Evolutionary conservation across 192 early-diverging fungal genomes (phyloP), one percentile per base, ranked within the genome.

Genomic region (Backusella luteola): DNA sequence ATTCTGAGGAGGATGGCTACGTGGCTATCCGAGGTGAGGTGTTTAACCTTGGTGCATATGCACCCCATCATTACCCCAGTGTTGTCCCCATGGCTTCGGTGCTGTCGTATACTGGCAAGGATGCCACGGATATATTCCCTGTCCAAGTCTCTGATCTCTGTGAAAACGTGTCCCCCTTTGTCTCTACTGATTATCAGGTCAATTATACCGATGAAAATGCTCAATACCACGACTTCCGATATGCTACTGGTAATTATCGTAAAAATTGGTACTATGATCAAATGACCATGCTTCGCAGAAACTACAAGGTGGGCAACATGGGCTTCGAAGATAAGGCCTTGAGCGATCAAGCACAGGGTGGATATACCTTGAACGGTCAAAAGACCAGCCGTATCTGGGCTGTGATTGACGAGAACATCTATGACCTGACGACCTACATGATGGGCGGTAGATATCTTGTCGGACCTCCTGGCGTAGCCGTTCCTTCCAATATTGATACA

Each of bases 21-120:
- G 86, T 90, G 9, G 73, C 90, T 21, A 86, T 96, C 73, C 91
- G 95, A 49, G 94, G 94, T 56, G 90, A 93, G 74, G 89, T 96
- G 42, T 96, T 94, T 85, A 88, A 93, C 63, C 78, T 96, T 74
- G 89, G 87, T 34, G 81, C 87, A 49, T 89, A 92, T 70, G 87
- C 85, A 36, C 78, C 81, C 49, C 81, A 84, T 23, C 88, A 89
- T 78, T 84, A 81, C 17, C 75, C 87, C 52, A 80, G 38, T 53
- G 79, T 85, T 12, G 85, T 89, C 39, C 91, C 91, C 76, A 72
- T 73, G 69, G 88, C 73, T 80, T 83, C 79, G 74, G 89, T 89
- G 77, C 87, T 53, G 8, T 23, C n/a, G 0, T 94, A 92, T 72
- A 80, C 87, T 39, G 93, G 93, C 63, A 59, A 34, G 6, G 93